A percentile compares a stretch with the other conserved stretches of the same genome.
phyloP scores from a whole-genome alignment of 768 basidiomycete species.

The Hericium alpestre region DNA sequence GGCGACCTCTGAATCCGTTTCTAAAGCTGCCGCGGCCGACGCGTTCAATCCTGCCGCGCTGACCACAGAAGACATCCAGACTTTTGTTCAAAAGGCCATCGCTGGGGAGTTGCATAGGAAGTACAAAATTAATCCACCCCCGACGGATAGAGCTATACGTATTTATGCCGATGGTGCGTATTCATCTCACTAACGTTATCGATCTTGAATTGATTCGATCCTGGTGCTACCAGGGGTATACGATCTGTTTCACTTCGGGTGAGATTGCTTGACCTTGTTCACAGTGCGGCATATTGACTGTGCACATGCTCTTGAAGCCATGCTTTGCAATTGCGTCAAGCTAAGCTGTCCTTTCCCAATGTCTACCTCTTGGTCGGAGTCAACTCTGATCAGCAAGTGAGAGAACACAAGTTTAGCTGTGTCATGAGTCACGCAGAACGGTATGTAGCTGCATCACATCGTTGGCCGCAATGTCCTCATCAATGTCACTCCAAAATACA shows the following conservation, averaged over 20 bases:
- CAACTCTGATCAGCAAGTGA: conserved; percentile 77
- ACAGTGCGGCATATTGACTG: not conserved
- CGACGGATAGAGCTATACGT: conserved; percentile 67
- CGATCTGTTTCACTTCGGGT: conserved; percentile 97
- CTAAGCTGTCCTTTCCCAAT: conserved; percentile 83
- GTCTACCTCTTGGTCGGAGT: conserved; percentile 94
- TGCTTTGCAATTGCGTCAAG: conserved; percentile 90
- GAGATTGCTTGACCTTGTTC: conserved; percentile 17
- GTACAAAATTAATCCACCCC: conserved; percentile 85
- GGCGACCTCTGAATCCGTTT: conserved; percentile 15
- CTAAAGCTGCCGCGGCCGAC: conserved; percentile 15
- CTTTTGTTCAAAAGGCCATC: conserved; percentile 67
- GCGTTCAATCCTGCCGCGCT: conserved; percentile 57
- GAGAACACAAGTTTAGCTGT: conserved; percentile 65
- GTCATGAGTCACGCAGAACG: conserved; percentile 88
- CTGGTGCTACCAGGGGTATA: conserved; percentile 61
- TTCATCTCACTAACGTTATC: not conserved
- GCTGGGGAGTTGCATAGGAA: conserved; percentile 51
- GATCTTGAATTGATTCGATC: not conserved
- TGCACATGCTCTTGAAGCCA: conserved; percentile 44
- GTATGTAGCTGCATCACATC: conserved; percentile 25
- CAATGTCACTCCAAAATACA: conserved; percentile 15
- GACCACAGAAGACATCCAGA: conserved; percentile 67
- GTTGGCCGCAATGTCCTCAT: not conserved
- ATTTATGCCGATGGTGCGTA: conserved; percentile 86